Percentiles rank a stretch among this genome's conserved stretches.
These are phyloP conservation scores for Didymosphaeria variabile DNA, from an alignment of 2,329 filamentous ascomycete species.

Conservation along the genomic window DNA sequence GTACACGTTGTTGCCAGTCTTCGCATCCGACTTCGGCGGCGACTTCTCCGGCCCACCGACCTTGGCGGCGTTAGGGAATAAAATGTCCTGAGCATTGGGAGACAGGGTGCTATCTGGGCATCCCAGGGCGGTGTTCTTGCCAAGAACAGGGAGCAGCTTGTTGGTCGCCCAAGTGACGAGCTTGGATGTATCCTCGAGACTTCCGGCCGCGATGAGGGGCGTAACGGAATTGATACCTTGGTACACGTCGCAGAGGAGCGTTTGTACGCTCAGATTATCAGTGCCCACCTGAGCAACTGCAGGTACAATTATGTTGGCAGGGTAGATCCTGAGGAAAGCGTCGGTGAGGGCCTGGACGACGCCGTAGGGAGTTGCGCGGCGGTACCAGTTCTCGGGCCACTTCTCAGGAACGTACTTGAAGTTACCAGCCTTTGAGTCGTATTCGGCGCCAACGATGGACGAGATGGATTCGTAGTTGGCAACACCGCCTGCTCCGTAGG, in stretches of 20 bases:
- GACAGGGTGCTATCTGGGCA: slow-evolving; percentile 40
- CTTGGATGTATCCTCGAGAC: slow-evolving; percentile 29
- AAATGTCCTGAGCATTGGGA: slow-evolving; percentile 28
- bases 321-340: slow-evolving; percentile 44
- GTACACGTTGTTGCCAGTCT: slow-evolving; percentile 49
- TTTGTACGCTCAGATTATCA: slow-evolving; percentile 40
- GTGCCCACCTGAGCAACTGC: slow-evolving; percentile 41
- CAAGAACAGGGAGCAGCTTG: slow-evolving; percentile 41
- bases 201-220: slow-evolving; percentile 41
- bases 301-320: slow-evolving; percentile 43
- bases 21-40: slow-evolving; percentile 31
- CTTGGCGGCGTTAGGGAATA: slow-evolving; percentile 39
- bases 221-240: slow-evolving; percentile 48
- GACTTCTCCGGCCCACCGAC: slow-evolving; percentile 41
- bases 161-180: slow-evolving; percentile 39
- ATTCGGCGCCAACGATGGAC: slow-evolving; percentile 59
- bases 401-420: slow-evolving; percentile 61
- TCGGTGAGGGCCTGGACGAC: slow-evolving; percentile 49
- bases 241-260: slow-evolving; percentile 47
- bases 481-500: slow-evolving; percentile 47
- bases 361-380: slow-evolving; percentile 57
- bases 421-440: slow-evolving; percentile 51
- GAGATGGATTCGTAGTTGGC: slow-evolving; percentile 48
- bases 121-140: slow-evolving; percentile 39
- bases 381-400: slow-evolving; percentile 65